Percentiles rank a stretch among this genome's conserved stretches.
Conservation (phyloP, 345 rosid species). For the Carallia brachiata region DNA sequence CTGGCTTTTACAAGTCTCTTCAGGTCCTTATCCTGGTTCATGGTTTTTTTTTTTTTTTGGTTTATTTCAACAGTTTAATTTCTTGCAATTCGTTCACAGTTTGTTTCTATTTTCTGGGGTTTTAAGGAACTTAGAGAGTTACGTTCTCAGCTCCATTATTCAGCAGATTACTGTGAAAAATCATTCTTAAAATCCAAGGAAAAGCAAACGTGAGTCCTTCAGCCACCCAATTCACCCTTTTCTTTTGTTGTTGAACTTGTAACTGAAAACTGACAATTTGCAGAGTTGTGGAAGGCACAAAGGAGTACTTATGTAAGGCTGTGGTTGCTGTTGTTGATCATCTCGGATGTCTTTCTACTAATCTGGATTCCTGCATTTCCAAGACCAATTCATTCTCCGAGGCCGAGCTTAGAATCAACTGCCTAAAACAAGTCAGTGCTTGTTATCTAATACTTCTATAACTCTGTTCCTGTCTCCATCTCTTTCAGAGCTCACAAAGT, state of each 20-base stretch:
- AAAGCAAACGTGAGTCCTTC: slow-evolving; percentile 40
- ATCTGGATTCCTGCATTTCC: slow-evolving; percentile 39
- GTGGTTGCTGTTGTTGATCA: slow-evolving; percentile 66
- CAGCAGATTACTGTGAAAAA: slow-evolving; percentile 60
- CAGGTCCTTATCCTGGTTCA: slow-evolving; percentile 25
- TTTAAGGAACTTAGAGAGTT: slow-evolving; percentile 60
- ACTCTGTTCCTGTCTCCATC: not conserved
- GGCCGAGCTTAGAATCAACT: slow-evolving; percentile 49
- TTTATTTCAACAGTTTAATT: not conserved
- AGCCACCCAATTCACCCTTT: not conserved
- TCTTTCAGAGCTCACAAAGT: not conserved
- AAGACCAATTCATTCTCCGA: slow-evolving; percentile 33
- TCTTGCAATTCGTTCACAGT: not conserved
- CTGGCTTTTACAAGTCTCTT: slow-evolving; percentile 54
- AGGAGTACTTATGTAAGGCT: slow-evolving; percentile 60
- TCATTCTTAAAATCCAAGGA: slow-evolving; percentile 46
- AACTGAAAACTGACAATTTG: not conserved
- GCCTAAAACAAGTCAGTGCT: slow-evolving; percentile 53
- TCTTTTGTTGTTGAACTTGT: not conserved
- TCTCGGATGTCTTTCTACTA: slow-evolving; percentile 58
- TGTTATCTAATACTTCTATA: not conserved
- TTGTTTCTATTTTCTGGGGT: not conserved
- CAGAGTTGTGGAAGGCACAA: slow-evolving; percentile 61
- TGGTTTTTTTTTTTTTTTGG: not conserved
- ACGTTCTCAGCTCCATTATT: slow-evolving; percentile 64